A percentile compares a stretch with the other conserved stretches of the same genome.
These are phyloP conservation scores for Dryadomyces sulphureus DNA, from an alignment of 2,329 filamentous ascomycete genomes.

Conservation along the genomic window DNA sequence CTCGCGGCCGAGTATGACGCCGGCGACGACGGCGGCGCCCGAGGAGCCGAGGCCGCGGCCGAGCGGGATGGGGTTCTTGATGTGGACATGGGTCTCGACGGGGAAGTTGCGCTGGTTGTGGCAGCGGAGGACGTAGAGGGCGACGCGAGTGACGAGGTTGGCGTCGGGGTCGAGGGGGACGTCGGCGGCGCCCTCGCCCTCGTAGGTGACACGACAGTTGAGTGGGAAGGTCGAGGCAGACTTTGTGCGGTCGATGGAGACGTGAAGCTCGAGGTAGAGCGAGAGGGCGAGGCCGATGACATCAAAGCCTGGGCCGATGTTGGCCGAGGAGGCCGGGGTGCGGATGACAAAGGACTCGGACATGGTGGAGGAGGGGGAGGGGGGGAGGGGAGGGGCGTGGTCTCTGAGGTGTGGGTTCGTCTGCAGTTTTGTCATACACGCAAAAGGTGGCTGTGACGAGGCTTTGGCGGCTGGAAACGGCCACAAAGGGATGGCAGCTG, in stretches of 20 bases:
- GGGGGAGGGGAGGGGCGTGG: not conserved
- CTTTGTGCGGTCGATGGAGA: conserved; percentile 54
- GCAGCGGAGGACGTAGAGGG: conserved; percentile 87
- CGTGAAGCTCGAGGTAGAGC: conserved; percentile 79
- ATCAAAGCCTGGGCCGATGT: conserved; percentile 95
- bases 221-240: conserved; percentile 43
- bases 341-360: conserved; percentile 52
- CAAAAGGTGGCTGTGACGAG: too few species aligned
- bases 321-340: conserved; percentile 89
- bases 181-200: conserved; percentile 58
- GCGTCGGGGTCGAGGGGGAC: conserved; percentile 72
- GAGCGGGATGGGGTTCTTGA: conserved; percentile 88
- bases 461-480: too few species aligned
- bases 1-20: conserved; percentile 84
- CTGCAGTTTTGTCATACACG: too few species aligned
- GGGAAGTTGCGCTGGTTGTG: conserved; percentile 79
- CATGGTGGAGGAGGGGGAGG: conserved; percentile 5
- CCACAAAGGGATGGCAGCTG: too few species aligned
- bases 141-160: conserved; percentile 89
- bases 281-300: conserved; percentile 91
- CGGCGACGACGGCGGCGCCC: conserved; percentile 86
- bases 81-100: conserved; percentile 74
- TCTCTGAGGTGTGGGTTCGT: not conserved
- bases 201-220: conserved; percentile 85
- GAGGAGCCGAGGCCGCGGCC: conserved; percentile 90